Conservation (phyloP, 2,329 filamentous ascomycete species). For the Neocucurbitaria cava region DNA sequence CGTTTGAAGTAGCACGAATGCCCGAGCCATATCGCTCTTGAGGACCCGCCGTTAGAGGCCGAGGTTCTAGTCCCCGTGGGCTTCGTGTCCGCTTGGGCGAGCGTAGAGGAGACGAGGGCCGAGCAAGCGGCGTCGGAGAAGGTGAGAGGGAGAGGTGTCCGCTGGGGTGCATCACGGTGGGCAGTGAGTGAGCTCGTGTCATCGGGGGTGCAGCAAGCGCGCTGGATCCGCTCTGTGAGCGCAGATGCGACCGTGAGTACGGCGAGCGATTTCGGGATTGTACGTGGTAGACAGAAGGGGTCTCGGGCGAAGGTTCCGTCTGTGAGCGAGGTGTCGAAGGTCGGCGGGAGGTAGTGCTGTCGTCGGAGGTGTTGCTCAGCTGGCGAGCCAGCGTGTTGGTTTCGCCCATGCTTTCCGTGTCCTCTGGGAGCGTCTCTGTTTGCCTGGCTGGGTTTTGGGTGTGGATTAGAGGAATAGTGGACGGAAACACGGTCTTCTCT, state of each 20-base stretch:
- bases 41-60: conserved; percentile 15
- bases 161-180: conserved; percentile 48
- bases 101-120: conserved; percentile 49
- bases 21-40: conserved; percentile 28
- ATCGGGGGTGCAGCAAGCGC: conserved; percentile 53
- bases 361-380: conserved; percentile 32
- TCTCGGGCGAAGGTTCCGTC: conserved; percentile 46
- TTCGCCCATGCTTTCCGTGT: conserved; percentile 32
- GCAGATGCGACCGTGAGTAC: conserved; percentile 55
- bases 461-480: conserved; percentile 1
- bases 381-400: conserved; percentile 28
- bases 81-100: conserved; percentile 54
- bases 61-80: conserved; percentile 32
- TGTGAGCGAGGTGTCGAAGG: conserved; percentile 47
- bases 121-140: conserved; percentile 30
- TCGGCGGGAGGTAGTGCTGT: conserved; percentile 29
- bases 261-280: conserved; percentile 56
- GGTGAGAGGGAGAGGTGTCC: conserved; percentile 46
- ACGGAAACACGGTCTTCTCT: conserved; percentile 3
- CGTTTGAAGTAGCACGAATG: conserved; percentile 36
- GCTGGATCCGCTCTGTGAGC: conserved; percentile 53
- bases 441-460: conserved; percentile 2
- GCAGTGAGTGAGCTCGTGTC: conserved; percentile 57
- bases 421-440: conserved; percentile 6
- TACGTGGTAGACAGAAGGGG: conserved; percentile 32